phyloP scores from a whole-genome alignment of 2,329 filamentous ascomycete species.

The Reticulascus tulasneorum region DNA sequence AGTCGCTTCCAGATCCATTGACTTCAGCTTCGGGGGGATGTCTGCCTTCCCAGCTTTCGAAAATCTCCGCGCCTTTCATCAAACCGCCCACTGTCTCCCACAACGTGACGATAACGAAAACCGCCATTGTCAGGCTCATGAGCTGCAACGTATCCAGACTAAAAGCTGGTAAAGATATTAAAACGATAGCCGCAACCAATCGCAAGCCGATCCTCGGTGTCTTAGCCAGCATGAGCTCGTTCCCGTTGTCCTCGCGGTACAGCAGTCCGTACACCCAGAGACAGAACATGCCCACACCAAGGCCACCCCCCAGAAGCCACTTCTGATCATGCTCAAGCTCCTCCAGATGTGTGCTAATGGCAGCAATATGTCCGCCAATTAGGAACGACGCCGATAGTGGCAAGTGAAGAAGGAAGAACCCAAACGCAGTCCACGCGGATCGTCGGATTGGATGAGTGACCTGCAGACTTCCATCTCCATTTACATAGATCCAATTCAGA shows the following conservation, averaged over 20 bases:
- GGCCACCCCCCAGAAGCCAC: conserved; percentile 44
- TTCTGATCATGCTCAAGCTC: conserved; percentile 37
- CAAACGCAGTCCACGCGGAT: conserved; percentile 38
- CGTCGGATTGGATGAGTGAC: conserved; percentile 41
- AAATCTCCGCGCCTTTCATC: conserved; percentile 22
- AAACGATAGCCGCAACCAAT: conserved; percentile 23
- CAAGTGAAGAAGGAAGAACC: conserved; percentile 40
- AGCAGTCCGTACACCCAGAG: conserved; percentile 38
- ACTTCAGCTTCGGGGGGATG: too few relatives aligned
- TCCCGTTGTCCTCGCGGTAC: conserved; percentile 33
- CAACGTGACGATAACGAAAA: conserved; percentile 36
- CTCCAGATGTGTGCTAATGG: conserved; percentile 32
- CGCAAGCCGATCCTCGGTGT: conserved; percentile 30
- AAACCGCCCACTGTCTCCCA: conserved; percentile 40
- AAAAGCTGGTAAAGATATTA: conserved; percentile 27
- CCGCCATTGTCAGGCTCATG: conserved; percentile 37
- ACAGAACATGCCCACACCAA: conserved; percentile 41
- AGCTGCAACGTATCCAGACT: conserved; percentile 28
- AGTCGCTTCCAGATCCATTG: too few relatives aligned
- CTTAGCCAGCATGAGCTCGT: conserved; percentile 28
- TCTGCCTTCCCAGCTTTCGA: conserved; percentile 35
- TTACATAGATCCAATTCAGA: conserved; percentile 46
- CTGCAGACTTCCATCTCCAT: conserved; percentile 40
- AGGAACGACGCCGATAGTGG: conserved; percentile 40
- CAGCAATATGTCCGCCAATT: conserved; percentile 43